phyloP scores from a whole-genome alignment of 2,329 filamentous ascomycete species.

The Pseudocercospora eumusae region DNA sequence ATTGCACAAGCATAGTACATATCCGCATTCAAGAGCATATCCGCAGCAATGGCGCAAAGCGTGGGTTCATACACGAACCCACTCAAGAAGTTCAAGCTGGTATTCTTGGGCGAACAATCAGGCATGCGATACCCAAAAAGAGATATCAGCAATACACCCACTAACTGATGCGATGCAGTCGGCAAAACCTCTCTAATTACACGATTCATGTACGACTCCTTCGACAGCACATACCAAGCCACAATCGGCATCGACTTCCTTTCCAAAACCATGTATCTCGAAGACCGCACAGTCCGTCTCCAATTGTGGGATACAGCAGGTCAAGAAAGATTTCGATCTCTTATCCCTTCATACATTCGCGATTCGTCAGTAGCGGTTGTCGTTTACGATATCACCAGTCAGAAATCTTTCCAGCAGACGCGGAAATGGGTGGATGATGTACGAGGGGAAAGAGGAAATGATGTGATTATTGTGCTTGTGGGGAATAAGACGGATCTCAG shows the following conservation, averaged over 20 bases:
- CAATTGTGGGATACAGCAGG: conserved; percentile 99
- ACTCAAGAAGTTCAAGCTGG: conserved; percentile 99
- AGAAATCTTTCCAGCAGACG: conserved; percentile 98
- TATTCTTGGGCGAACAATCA: conserved; percentile 97
- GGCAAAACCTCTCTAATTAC: conserved; percentile 99
- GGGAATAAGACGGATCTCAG: conserved; percentile 99
- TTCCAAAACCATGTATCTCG: conserved; percentile 99
- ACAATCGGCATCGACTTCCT: conserved; percentile 99
- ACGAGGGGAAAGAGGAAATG: conserved; percentile 90
- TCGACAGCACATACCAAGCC: conserved; percentile 99
- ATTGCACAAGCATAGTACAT: background rate
- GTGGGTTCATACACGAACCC: conserved; percentile 96
- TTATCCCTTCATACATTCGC: conserved; percentile 98
- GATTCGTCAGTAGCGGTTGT: conserved; percentile 98
- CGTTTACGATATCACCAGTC: conserved; percentile 83
- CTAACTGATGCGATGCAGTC: conserved; percentile 56
- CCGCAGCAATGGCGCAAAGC: conserved; percentile 71
- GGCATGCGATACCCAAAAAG: conserved; percentile 62
- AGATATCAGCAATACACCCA: background rate
- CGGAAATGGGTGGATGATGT: conserved; percentile 99
- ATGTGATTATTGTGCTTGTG: conserved; percentile 97
- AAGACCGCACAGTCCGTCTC: conserved; percentile 94
- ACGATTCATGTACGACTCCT: conserved; percentile 99
- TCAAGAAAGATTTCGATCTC: conserved; percentile 92
- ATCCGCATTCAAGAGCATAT: background rate